phyloP scores from a whole-genome alignment of 148 eudicot species.

The Vaccinium darrowii region DNA sequence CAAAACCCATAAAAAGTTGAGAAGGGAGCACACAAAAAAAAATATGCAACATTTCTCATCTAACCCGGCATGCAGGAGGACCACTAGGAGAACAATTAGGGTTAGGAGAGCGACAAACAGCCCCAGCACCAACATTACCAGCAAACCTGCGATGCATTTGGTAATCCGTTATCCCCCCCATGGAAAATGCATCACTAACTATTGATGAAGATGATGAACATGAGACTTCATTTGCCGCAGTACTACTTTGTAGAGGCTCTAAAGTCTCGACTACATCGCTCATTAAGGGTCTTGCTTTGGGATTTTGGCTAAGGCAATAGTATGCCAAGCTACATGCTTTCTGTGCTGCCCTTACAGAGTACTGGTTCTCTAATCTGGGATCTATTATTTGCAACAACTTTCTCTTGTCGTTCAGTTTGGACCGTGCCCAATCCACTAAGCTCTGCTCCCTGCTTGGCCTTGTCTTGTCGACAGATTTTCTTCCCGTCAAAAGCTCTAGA shows the following conservation, averaged over 20 bases:
- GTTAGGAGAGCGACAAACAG: slow-evolving; percentile 64
- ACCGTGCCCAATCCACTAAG: slow-evolving; percentile 97
- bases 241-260: slow-evolving; percentile 71
- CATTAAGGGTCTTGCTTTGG: slow-evolving; percentile 97
- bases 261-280: slow-evolving; percentile 94
- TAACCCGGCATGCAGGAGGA: slow-evolving; percentile 79
- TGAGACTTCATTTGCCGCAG: slow-evolving; percentile 34
- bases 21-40: slow-evolving; percentile 25
- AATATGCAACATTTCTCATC: slow-evolving; percentile 45
- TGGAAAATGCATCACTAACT: slow-evolving; percentile 41
- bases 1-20: neutral
- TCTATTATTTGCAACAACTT: slow-evolving; percentile 84
- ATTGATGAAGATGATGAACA: slow-evolving; percentile 31
- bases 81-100: slow-evolving; percentile 79
- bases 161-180: slow-evolving; percentile 42
- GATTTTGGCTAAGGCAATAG: slow-evolving; percentile 94
- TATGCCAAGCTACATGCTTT: slow-evolving; percentile 97
- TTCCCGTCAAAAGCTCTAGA: slow-evolving; percentile 86
- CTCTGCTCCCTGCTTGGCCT: slow-evolving; percentile 89
- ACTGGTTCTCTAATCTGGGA: slow-evolving; percentile 88
- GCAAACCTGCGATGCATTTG: slow-evolving; percentile 49
- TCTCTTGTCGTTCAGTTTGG: slow-evolving; percentile 87
- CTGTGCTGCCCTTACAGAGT: slow-evolving; percentile 84
- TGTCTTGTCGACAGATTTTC: slow-evolving; percentile 90
- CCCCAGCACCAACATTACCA: slow-evolving; percentile 46